phyloP scores from a whole-genome alignment of 2,329 filamentous ascomycete species.

The Paramyrothecium sp. region DNA sequence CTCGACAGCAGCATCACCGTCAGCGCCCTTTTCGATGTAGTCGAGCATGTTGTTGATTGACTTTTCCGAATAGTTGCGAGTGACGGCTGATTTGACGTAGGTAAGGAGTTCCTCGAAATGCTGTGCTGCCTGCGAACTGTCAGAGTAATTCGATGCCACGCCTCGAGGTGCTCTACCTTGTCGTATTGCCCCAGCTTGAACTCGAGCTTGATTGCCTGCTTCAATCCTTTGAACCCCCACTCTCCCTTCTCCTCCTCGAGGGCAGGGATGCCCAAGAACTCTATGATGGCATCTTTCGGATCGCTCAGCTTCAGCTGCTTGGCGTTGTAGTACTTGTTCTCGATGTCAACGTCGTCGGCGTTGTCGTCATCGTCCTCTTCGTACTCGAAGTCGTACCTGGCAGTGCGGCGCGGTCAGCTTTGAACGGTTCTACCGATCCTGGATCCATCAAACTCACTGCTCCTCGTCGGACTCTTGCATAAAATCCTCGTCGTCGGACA shows the following conservation, averaged over 20 bases:
- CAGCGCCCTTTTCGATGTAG: constrained; percentile 88
- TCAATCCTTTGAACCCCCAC: constrained; percentile 97
- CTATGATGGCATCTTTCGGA: constrained; percentile 83
- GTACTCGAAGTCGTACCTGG: constrained; percentile 91
- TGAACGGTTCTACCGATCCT: constrained; percentile 2
- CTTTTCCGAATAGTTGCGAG: constrained; percentile 97
- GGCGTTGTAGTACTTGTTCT: constrained; percentile 99
- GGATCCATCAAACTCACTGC: constrained; percentile 26
- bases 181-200: constrained; percentile 89
- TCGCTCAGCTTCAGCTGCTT: constrained; percentile 92
- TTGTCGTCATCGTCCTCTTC: constrained; percentile 90
- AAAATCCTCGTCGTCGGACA: constrained; percentile 52
- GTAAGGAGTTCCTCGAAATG: constrained; percentile 95
- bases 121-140: constrained; percentile 68
- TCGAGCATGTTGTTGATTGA: constrained; percentile 99
- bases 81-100: constrained; percentile 95
- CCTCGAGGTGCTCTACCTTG: constrained; percentile 51
- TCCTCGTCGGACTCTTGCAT: constrained; percentile 49
- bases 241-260: constrained; percentile 91
- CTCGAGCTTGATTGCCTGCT: constrained; percentile 97
- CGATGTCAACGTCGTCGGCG: constrained; percentile 86
- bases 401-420: constrained; percentile 8
- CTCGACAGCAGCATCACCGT: constrained; percentile 66
- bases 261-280: constrained; percentile 85
- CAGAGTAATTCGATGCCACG: constrained; percentile 1